Percentiles rank a stretch among this genome's conserved stretches.
Conservation (phyloP, 768 basidiomycete species). For the Hemileccinum rubropunctum region DNA sequence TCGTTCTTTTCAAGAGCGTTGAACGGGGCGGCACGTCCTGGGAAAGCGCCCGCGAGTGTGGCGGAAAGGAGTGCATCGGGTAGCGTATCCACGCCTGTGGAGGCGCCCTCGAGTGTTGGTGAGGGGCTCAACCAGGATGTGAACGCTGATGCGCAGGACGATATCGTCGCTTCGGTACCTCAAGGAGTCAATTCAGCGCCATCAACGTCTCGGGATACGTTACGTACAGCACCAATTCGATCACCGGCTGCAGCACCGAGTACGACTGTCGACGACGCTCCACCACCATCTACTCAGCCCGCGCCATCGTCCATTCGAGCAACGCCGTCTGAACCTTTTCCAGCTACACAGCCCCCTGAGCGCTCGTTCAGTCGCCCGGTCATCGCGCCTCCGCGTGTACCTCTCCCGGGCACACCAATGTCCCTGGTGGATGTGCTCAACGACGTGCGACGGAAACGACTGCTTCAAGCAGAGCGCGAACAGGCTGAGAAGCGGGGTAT, state of each 20-base stretch:
- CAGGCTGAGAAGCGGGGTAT: not conserved
- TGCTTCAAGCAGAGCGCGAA: not conserved
- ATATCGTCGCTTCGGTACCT: not conserved
- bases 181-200: not conserved
- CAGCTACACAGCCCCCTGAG: slow-evolving; percentile 1
- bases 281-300: not conserved
- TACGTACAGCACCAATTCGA: not conserved
- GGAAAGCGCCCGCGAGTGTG: not conserved
- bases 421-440: slow-evolving; percentile 24
- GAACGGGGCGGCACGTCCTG: not conserved
- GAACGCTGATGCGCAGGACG: slow-evolving; percentile 9
- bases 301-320: not conserved
- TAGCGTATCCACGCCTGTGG: not conserved
- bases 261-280: not conserved
- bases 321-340: not conserved
- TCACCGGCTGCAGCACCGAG: not conserved
- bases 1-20: slow-evolving; percentile 27
- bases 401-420: slow-evolving; percentile 10
- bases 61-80: not conserved
- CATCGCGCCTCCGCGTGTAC: slow-evolving; percentile 25
- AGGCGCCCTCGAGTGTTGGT: not conserved
- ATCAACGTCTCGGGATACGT: not conserved
- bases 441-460: slow-evolving; percentile 10
- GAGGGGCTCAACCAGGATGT: not conserved
- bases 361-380: slow-evolving; percentile 8